phyloP scores from a whole-genome alignment of 2,329 filamentous ascomycete species.

The Colletotrichum endophyticum region DNA sequence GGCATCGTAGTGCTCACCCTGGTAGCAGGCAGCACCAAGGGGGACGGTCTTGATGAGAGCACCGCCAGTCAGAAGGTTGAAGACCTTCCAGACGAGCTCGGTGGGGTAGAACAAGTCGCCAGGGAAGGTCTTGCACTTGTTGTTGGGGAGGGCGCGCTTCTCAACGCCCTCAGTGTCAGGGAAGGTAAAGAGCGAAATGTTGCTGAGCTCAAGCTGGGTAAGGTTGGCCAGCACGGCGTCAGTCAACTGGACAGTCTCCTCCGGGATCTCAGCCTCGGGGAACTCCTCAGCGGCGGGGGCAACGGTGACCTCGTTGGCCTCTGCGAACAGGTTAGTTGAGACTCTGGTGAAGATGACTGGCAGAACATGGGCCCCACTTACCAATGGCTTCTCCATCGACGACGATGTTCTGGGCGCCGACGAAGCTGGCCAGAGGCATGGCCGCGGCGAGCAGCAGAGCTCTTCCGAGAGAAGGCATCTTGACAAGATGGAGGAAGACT shows the following conservation, averaged over 20 bases:
- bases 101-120: constrained; percentile 31
- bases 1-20: constrained; percentile 28
- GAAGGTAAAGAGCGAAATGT: constrained; percentile 38
- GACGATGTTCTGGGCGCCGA: constrained; percentile 27
- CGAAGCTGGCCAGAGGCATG: constrained; percentile 3
- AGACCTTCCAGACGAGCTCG: constrained; percentile 31
- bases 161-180: constrained; percentile 17
- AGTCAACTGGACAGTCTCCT: constrained; percentile 35
- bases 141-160: constrained; percentile 23
- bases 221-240: constrained; percentile 35
- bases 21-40: constrained; percentile 35
- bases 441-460: constrained; percentile 1
- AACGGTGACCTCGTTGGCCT: constrained; percentile 23
- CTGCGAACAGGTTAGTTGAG: not conserved
- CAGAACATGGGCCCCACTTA: not conserved
- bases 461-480: constrained; percentile 4
- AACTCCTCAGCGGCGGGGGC: constrained; percentile 22
- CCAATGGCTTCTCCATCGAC: constrained; percentile 25
- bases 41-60: constrained; percentile 36
- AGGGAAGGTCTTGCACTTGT: constrained; percentile 36
- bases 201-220: constrained; percentile 29
- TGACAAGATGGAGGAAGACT: not conserved
- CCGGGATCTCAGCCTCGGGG: constrained; percentile 3
- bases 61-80: constrained; percentile 36
- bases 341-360: not conserved